Evolutionary conservation across 768 basidiomycete species (phyloP), one percentile per base, ranked within the genome.

Genomic region (Lactifluus rugatus): DNA sequence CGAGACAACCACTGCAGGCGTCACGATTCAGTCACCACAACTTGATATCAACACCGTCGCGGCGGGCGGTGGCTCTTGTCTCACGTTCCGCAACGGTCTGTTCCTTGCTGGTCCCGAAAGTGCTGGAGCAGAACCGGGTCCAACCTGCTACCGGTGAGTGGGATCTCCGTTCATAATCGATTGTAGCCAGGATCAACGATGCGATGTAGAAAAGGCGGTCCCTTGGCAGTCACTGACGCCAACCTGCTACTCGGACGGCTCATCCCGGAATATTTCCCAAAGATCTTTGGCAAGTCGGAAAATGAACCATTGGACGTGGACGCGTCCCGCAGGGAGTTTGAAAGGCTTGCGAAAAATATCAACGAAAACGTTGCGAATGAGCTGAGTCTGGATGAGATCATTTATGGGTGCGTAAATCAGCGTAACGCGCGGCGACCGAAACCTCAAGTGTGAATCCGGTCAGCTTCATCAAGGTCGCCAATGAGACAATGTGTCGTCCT

Each of bases 11-110:
- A 97, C 94, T 0, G 94, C 94, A 0, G 92, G 93, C 1, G 86
- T 96, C 19, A 88, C 88, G 0, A 90, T 97, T 52, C 91, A 94
- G 67, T 87, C 86, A 1, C 91, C 93, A 0, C 93, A 95, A 65
- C 79, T 97, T 17, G 93, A 96, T 66, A 94, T 97, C 70, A 95
- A 95, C 69, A 93, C 91, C 5, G 93, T 96, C 48, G 94, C 94
- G 7, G 94, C 95, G 0, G 94, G 95, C 2, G 94, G 94, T 45
- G 95, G 94, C 0, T 91, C 89, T 1, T 87, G 93, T 64, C 73
- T 97, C 48, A 85, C 82, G 3, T 97, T 89, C 77, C 79, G 84
- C 25, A 94, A 95, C 64, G 93, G 93, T 1, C 77, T 98, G 21
- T 96, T 96, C 75, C 74, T 83, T 17, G 87, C 90, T 17, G 95